Conservation (phyloP, 1,284 basidiomycete genomes). For the Lignosus rhinocerotis region DNA sequence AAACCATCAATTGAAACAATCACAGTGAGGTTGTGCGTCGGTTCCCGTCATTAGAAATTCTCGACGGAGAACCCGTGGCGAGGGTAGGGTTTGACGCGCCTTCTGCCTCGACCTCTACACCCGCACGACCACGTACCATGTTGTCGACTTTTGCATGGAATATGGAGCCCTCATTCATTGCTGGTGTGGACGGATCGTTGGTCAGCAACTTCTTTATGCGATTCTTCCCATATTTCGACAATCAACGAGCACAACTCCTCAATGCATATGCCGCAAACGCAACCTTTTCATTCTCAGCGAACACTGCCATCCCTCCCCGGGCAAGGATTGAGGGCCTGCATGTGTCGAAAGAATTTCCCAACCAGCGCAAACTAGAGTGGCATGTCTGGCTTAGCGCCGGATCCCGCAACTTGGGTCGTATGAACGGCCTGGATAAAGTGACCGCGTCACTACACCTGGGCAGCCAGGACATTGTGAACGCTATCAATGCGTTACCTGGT, state of each 20-base stretch:
- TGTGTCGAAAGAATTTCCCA: slow-evolving; percentile 62
- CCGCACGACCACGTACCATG: slow-evolving; percentile 34
- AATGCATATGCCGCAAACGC: slow-evolving; percentile 83
- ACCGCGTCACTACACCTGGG: slow-evolving; percentile 76
- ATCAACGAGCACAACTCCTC: slow-evolving; percentile 65
- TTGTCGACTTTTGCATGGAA: slow-evolving; percentile 71
- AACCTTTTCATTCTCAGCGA: slow-evolving; percentile 86
- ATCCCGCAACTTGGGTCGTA: slow-evolving; percentile 78
- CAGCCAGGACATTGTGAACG: slow-evolving; percentile 63
- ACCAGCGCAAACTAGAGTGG: slow-evolving; percentile 82
- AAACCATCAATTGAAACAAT: too few relatives aligned
- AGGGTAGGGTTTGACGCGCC: slow-evolving; percentile 74
- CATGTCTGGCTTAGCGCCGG: slow-evolving; percentile 65
- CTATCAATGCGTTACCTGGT: slow-evolving; percentile 65
- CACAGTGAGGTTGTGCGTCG: slow-evolving; percentile 69
- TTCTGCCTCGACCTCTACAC: slow-evolving; percentile 34
- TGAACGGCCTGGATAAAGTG: slow-evolving; percentile 63
- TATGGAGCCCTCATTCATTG: slow-evolving; percentile 76
- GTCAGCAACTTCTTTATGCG: slow-evolving; percentile 78
- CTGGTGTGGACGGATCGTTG: slow-evolving; percentile 67
- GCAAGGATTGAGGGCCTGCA: slow-evolving; percentile 69
- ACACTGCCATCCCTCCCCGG: slow-evolving; percentile 78
- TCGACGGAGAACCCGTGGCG: slow-evolving; percentile 75
- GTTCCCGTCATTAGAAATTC: slow-evolving; percentile 69
- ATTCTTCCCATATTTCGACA: slow-evolving; percentile 86